Evolutionary conservation across 1,139 yeast species (phyloP).

Genomic region (Magnusiomyces fungicola): DNA sequence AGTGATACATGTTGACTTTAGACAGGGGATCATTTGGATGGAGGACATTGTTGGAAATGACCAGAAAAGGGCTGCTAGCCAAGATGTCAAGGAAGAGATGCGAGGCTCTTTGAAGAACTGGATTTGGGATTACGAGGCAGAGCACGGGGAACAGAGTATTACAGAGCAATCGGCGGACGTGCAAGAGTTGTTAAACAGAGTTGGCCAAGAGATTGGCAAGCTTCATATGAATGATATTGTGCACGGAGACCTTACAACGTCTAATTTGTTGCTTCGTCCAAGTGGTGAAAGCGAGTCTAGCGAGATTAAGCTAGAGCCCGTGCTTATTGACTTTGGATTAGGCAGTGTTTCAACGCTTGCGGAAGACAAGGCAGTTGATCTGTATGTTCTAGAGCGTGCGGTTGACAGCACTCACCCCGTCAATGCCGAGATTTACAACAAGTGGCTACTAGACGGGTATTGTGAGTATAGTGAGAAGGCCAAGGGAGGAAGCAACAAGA

Average conservation of each 20-base stretch:
- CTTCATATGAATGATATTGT: conserved; percentile 73
- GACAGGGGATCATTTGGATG: conserved; percentile 84
- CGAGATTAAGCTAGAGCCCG: conserved; percentile 35
- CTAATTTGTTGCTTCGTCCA: conserved; percentile 61
- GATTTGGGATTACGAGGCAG: conserved; percentile 33
- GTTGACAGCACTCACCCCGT: conserved; percentile 83
- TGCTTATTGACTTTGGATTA: conserved; percentile 86
- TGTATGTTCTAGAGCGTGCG: conserved; percentile 91
- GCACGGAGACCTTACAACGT: conserved; percentile 93
- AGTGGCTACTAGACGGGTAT: conserved; percentile 74
- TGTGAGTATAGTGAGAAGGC: conserved; percentile 22
- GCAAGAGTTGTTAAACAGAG: conserved; percentile 30
- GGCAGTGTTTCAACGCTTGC: conserved; percentile 63
- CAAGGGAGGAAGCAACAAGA: conserved; percentile 30
- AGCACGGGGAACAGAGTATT: conserved; percentile 4
- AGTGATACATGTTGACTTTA: conserved; percentile 64
- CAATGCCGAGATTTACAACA: conserved; percentile 54
- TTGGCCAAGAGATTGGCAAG: conserved; percentile 64
- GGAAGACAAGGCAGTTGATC: conserved; percentile 94
- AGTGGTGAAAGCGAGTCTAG: conserved; percentile 14
- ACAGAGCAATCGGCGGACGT: conserved; percentile 16
- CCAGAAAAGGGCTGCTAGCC: conserved; percentile 29
- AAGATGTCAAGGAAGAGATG: conserved; percentile 10
- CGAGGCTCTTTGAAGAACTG: conserved; percentile 32
- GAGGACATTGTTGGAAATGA: conserved; percentile 45